A percentile compares a stretch with the other conserved stretches of the same genome.
Evolutionary conservation across 1,284 basidiomycete species (phyloP).

Genomic region (Lentinus polychrous): DNA sequence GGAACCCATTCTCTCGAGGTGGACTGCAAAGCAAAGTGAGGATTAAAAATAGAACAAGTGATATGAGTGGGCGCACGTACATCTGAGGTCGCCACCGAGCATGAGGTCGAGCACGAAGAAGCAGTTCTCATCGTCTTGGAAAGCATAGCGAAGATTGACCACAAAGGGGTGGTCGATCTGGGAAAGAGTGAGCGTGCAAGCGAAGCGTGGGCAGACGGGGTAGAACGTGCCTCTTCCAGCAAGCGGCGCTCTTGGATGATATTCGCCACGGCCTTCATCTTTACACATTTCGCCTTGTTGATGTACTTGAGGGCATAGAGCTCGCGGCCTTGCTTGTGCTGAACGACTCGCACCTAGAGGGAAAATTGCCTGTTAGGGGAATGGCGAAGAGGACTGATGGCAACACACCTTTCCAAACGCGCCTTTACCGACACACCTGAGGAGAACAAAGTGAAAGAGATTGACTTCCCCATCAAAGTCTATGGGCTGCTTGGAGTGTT

Average conservation of each 20-base stretch:
- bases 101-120: constrained; percentile 98
- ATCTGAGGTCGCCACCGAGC: constrained; percentile 94
- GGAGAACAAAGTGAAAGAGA: constrained; percentile 93
- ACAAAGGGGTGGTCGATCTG: constrained; percentile 96
- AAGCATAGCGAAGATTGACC: constrained; percentile 95
- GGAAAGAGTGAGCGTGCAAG: background rate
- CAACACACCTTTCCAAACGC: constrained; percentile 89
- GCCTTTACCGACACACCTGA: constrained; percentile 94
- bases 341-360: constrained; percentile 90
- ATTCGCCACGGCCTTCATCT: constrained; percentile 96
- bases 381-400: constrained; percentile 3
- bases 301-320: constrained; percentile 99
- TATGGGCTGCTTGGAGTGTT: constrained; percentile 64
- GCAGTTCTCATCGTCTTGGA: constrained; percentile 98
- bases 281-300: constrained; percentile 96
- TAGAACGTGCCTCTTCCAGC: constrained; percentile 72
- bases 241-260: constrained; percentile 92
- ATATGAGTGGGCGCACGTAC: constrained; percentile 43
- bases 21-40: constrained; percentile 50
- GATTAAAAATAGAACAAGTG: constrained; percentile 20
- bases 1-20: constrained; percentile 83
- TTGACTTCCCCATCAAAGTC: constrained; percentile 98
- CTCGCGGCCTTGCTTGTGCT: constrained; percentile 94
- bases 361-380: constrained; percentile 1
- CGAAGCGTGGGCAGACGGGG: constrained; percentile 7